phyloP scores from a whole-genome alignment of 306 rosid species.

The Prunus fruticosa region DNA sequence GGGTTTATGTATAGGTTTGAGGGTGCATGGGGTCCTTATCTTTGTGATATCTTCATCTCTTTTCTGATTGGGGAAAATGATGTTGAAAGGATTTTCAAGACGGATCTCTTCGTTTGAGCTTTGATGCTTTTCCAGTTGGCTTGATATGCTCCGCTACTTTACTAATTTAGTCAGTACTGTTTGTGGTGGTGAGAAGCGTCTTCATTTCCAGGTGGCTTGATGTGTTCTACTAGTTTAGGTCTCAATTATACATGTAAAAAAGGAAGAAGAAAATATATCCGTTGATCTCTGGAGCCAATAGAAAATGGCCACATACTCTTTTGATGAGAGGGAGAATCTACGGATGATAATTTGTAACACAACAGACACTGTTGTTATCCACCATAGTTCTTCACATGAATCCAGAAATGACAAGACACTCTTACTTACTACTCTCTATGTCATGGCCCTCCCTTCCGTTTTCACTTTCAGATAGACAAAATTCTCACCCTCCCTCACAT shows the following conservation, averaged over 20 bases:
- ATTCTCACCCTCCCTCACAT: no score
- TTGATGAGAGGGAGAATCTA: background rate
- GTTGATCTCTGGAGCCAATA: background rate
- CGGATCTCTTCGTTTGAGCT: background rate
- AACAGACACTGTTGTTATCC: no score
- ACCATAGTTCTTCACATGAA: no score
- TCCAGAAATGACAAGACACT: no score
- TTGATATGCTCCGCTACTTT: background rate
- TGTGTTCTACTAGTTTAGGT: background rate
- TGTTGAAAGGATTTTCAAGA: slow-evolving; percentile 1
- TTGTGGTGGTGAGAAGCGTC: background rate
- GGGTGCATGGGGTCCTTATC: slow-evolving; percentile 15
- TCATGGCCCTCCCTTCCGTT: no score
- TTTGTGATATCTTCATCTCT: slow-evolving; percentile 18
- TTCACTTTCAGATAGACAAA: no score
- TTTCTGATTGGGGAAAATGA: slow-evolving; percentile 26
- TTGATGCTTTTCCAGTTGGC: background rate
- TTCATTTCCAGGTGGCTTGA: background rate
- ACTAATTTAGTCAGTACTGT: background rate
- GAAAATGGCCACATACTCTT: background rate
- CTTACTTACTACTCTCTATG: no score
- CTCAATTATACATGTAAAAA: no score
- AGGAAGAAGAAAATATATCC: no score
- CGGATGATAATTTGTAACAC: no score
- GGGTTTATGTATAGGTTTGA: background rate